phyloP scores from a whole-genome alignment of 179 eudicot genomes.

The Amaranthus tricolor region DNA sequence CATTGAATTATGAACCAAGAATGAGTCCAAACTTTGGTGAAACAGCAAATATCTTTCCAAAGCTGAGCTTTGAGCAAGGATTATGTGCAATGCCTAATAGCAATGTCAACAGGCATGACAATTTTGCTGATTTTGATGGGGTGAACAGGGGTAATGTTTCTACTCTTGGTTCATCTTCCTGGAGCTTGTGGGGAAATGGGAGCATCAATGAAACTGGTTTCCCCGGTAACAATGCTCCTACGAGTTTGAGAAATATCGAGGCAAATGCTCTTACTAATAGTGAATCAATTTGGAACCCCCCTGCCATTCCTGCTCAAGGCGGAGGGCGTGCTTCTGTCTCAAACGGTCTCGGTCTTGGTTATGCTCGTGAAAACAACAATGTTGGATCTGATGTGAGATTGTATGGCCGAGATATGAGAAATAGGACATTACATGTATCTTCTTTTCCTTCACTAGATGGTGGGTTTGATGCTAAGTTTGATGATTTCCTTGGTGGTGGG shows the following conservation, averaged over 20 bases:
- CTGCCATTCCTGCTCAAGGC: conserved; percentile 31
- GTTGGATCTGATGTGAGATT: conserved; percentile 26
- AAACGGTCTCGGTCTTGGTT: conserved; percentile 28
- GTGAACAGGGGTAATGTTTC: conserved; percentile 32
- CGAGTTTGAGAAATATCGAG: conserved; percentile 35
- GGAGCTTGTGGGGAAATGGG: conserved; percentile 56
- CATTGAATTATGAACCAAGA: conserved; percentile 41
- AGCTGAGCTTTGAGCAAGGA: conserved; percentile 40
- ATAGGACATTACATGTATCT: conserved; percentile 22
- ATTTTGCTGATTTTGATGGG: conserved; percentile 40
- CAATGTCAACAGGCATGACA: conserved; percentile 31
- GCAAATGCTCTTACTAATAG: conserved; percentile 28
- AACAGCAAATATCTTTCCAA: conserved; percentile 32
- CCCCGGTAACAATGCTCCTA: conserved; percentile 23
- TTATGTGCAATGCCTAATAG: conserved; percentile 26
- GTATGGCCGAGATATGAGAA: conserved; percentile 29
- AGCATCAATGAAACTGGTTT: conserved; percentile 24
- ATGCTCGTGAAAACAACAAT: conserved; percentile 31
- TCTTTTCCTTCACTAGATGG: conserved; percentile 35
- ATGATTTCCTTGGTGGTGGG: conserved; percentile 30
- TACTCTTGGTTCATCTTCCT: conserved; percentile 33
- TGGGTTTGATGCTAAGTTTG: conserved; percentile 38
- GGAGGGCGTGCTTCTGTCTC: conserved; percentile 31
- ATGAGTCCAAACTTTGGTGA: conserved; percentile 43
- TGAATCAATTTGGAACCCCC: conserved; percentile 43